A percentile compares a stretch with the other conserved stretches of the same genome.
Conservation (phyloP, 2,329 filamentous ascomycete species). For the Alternaria angustiovoidea region DNA sequence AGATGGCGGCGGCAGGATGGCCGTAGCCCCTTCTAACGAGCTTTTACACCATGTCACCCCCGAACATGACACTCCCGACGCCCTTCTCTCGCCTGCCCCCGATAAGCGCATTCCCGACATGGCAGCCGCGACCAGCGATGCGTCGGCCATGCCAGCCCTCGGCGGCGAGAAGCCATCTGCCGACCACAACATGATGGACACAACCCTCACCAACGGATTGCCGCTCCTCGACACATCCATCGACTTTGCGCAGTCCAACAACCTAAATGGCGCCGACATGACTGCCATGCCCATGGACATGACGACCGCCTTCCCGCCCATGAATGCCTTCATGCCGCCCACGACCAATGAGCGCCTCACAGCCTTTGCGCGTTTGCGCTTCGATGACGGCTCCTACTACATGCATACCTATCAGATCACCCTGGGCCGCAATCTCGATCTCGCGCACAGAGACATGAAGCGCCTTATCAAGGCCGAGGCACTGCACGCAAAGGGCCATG, state of each 20-base stretch:
- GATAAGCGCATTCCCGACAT: constrained; percentile 36
- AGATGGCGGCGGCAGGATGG: constrained; percentile 45
- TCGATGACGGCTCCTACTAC: constrained; percentile 78
- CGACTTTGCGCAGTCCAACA: constrained; percentile 25
- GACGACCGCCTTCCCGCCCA: constrained; percentile 15
- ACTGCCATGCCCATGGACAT: constrained; percentile 21
- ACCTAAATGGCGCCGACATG: constrained; percentile 20
- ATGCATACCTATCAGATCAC: constrained; percentile 79
- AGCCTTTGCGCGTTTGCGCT: constrained; percentile 73
- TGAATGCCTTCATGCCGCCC: constrained; percentile 25
- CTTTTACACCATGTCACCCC: constrained; percentile 31
- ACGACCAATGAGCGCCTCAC: constrained; percentile 55
- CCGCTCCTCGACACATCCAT: constrained; percentile 34
- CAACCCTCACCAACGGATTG: constrained; percentile 17
- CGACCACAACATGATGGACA: constrained; percentile 11
- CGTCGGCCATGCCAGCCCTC: constrained; percentile 19
- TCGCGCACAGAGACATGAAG: constrained; percentile 60
- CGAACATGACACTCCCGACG: constrained; percentile 36
- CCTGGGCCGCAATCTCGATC: constrained; percentile 71
- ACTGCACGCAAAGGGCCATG: constrained; percentile 37
- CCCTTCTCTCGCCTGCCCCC: constrained; percentile 23
- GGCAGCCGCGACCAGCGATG: constrained; percentile 39
- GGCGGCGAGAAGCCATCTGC: constrained; percentile 24
- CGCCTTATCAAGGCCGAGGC: constrained; percentile 51
- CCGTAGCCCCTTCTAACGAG: constrained; percentile 35